phyloP scores from a whole-genome alignment of 106 monocot species.

The Platanthera guangdongensis region DNA sequence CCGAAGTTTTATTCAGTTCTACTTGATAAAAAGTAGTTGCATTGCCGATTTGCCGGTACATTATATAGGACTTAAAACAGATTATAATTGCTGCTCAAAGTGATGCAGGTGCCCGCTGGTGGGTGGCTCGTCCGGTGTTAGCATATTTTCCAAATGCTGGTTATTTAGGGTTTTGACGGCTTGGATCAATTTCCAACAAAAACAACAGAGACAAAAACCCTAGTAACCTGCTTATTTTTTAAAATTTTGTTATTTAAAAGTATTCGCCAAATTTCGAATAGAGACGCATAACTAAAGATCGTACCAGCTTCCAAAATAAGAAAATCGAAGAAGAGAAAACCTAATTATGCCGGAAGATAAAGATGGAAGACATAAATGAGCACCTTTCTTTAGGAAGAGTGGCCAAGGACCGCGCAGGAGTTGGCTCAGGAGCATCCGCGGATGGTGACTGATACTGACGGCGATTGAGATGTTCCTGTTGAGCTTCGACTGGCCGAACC shows the following conservation, averaged over 20 bases:
- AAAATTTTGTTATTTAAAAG: neutral
- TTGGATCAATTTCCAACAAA: no score
- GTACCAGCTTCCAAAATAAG: neutral
- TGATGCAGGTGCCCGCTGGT: no score
- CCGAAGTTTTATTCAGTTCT: no score
- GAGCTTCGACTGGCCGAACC: neutral
- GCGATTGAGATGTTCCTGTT: neutral
- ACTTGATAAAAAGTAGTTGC: no score
- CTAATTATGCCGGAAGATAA: neutral
- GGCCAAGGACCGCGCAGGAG: neutral
- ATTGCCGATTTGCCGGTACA: no score
- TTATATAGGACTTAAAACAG: no score
- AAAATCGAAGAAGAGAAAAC: neutral
- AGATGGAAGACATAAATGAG: neutral
- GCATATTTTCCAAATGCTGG: no score
- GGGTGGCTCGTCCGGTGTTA: no score
- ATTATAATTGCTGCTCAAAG: no score
- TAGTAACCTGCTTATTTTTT: no score
- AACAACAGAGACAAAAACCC: no score
- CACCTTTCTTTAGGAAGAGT: conserved; percentile 4
- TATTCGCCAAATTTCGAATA: neutral
- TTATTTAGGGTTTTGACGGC: no score
- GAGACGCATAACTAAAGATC: neutral
- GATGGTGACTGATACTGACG: neutral
- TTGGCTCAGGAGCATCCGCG: neutral